These are phyloP conservation scores for Psilocybe tampanensis DNA, from an alignment of 768 basidiomycete genomes.

Conservation along the genomic window DNA sequence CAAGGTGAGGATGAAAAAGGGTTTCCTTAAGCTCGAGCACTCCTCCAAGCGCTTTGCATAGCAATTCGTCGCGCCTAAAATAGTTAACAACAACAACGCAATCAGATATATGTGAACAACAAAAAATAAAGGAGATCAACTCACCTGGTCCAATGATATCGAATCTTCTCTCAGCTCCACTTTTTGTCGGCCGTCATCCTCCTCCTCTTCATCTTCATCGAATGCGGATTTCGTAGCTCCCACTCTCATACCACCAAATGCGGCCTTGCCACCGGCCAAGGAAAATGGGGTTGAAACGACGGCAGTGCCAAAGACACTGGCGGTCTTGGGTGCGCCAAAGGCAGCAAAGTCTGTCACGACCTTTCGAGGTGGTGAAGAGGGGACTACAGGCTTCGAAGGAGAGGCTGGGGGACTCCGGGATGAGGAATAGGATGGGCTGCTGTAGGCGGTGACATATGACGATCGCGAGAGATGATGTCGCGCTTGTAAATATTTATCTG, in stretches of 20 bases:
- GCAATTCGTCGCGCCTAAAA: slow-evolving; percentile 78
- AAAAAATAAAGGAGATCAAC: slow-evolving; percentile 7
- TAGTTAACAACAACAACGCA: slow-evolving; percentile 4
- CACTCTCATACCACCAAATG: slow-evolving; percentile 77
- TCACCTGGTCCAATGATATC: slow-evolving; percentile 92
- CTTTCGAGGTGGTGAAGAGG: slow-evolving; percentile 78
- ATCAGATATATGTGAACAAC: not conserved
- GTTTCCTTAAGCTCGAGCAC: slow-evolving; percentile 52
- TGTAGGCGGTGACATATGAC: slow-evolving; percentile 49
- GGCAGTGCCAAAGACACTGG: slow-evolving; percentile 84
- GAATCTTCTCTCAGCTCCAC: slow-evolving; percentile 81
- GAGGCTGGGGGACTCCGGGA: slow-evolving; percentile 44
- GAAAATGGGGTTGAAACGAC: slow-evolving; percentile 83
- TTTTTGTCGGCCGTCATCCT: slow-evolving; percentile 64
- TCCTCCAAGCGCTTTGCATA: slow-evolving; percentile 89
- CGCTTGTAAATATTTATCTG: slow-evolving; percentile 90
- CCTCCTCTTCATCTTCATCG: slow-evolving; percentile 77
- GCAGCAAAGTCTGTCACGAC: slow-evolving; percentile 89
- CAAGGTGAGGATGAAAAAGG: not conserved
- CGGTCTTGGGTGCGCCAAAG: slow-evolving; percentile 73
- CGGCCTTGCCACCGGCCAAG: slow-evolving; percentile 76
- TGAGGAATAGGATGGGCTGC: slow-evolving; percentile 45
- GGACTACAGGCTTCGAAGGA: slow-evolving; percentile 38
- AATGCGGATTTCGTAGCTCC: slow-evolving; percentile 35
- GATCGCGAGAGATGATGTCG: slow-evolving; percentile 59